Conservation (phyloP, 2,329 filamentous ascomycete genomes). For the Orbilia blumenaviensis region DNA sequence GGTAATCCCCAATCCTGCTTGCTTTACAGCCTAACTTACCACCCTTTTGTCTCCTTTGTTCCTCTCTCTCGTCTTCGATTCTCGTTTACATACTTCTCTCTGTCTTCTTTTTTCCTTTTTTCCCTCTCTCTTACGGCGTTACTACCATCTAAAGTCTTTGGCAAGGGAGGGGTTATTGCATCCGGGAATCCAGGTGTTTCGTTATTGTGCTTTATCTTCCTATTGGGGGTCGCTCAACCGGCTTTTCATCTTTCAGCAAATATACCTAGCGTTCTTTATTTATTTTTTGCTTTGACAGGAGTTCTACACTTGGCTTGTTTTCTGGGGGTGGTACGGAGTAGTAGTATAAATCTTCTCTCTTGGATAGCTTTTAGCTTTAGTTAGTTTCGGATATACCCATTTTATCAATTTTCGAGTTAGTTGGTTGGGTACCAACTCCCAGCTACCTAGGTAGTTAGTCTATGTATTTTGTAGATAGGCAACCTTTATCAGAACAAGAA, state of each 20-base stretch:
- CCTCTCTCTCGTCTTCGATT: background rate
- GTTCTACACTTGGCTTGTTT: background rate
- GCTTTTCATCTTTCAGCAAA: background rate
- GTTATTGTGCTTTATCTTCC: background rate
- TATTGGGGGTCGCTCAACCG: background rate
- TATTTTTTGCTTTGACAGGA: background rate
- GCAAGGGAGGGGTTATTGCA: slow-evolving; percentile 6
- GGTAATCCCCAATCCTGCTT: background rate
- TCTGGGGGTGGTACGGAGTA: background rate
- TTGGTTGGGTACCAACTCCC: too few species aligned
- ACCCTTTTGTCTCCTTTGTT: background rate
- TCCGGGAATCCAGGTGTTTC: slow-evolving; percentile 2
- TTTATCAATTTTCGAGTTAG: too few species aligned
- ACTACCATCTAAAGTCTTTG: background rate
- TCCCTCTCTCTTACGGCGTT: background rate
- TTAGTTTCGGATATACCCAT: background rate
- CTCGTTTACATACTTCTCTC: slow-evolving; percentile 23
- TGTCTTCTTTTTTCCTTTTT: background rate
- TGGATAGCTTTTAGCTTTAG: background rate
- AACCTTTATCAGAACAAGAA: too few species aligned
- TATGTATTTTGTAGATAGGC: too few species aligned
- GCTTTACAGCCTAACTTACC: background rate
- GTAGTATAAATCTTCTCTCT: background rate
- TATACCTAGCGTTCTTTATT: background rate
- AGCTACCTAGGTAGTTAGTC: too few species aligned